phyloP scores from a whole-genome alignment of 2,329 filamentous ascomycete species.

The Aspergillus ustus region DNA sequence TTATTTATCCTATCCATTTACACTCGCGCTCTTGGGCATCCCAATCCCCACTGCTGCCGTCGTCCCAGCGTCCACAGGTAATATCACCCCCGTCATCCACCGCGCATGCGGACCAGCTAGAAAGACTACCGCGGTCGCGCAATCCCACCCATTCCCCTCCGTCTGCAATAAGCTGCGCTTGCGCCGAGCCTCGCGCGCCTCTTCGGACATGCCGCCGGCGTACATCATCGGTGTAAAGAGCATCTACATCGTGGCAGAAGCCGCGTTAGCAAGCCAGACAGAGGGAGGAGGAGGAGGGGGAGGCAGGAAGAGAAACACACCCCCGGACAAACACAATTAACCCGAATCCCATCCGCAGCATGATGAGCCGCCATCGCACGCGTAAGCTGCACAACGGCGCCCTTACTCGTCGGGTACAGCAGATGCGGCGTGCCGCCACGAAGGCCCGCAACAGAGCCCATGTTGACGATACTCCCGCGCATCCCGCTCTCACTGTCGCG shows the following conservation, averaged over 20 bases:
- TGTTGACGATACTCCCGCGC: conserved; percentile 51
- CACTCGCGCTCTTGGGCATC: conserved; percentile 44
- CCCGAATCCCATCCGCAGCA: conserved; percentile 54
- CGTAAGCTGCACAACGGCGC: conserved; percentile 61
- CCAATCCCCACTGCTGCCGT: conserved; percentile 49
- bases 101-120: conserved; percentile 57
- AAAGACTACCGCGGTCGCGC: conserved; percentile 56
- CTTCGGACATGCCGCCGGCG: conserved; percentile 54
- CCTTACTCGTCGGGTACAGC: conserved; percentile 59
- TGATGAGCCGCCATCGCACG: conserved; percentile 62
- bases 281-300: not conserved
- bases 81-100: conserved; percentile 57
- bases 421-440: conserved; percentile 59
- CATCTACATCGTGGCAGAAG: conserved; percentile 39
- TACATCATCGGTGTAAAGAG: conserved; percentile 63
- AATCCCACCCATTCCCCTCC: conserved; percentile 61
- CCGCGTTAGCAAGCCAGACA: not conserved
- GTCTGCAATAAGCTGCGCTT: conserved; percentile 57
- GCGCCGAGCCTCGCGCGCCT: conserved; percentile 54
- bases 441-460: conserved; percentile 62
- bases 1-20: conserved; percentile 29
- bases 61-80: conserved; percentile 55
- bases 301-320: not conserved
- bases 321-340: conserved; percentile 61
- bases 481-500: conserved; percentile 34